Base-by-base conservation (phyloP, 441 rosid species). In the Capsella rubella region DNA sequence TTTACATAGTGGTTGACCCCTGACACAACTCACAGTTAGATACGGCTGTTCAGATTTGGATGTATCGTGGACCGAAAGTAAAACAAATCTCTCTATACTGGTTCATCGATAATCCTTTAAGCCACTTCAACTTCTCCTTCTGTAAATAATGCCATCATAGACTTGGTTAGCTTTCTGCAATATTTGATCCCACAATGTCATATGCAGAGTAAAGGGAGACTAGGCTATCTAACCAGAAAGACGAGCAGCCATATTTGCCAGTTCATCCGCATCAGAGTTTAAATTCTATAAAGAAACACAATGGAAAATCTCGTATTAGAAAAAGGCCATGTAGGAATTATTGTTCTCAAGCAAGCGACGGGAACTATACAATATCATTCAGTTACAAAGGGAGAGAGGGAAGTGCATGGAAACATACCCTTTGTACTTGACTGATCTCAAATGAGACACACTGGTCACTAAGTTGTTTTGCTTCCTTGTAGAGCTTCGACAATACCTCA, bases 201-300 rank as follows among this genome's bases (percentile, higher is more conserved):
- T 69, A 16, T 16, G 45, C 14, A 51, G 45, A 10, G 69, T 31
- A 32, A 28, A 29, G 12, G n/a, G 58, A 52, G 14, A 66, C 50
- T 21, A 69, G 40, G 64, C 25, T 73, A 70, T 46, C 91, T 87
- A 79, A 94, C 97, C 89, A 16, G 82, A 79, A 60, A 92, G 97
- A 5, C 63, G 2, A 58, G 72, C 50, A 42, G 91, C 98, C 72
- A 90, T 75, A 78, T 86, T 94, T 25, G 97, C 99, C 69, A 83
- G 89, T 73, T 87, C 88, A 78, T 92, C 97, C 7, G 97, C 99
- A 10, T 85, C 91, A 0, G 84, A 65, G 69, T 93, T 93, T 32
- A 67, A 64, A 32, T 74, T 81, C 97, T 91, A 64, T 13, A 4
- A 11, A 60, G 49, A 34, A 69, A 12, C 40, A 75, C 35, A 71